Conservation (phyloP, 441 rosid species). For the Melastoma candidum region DNA sequence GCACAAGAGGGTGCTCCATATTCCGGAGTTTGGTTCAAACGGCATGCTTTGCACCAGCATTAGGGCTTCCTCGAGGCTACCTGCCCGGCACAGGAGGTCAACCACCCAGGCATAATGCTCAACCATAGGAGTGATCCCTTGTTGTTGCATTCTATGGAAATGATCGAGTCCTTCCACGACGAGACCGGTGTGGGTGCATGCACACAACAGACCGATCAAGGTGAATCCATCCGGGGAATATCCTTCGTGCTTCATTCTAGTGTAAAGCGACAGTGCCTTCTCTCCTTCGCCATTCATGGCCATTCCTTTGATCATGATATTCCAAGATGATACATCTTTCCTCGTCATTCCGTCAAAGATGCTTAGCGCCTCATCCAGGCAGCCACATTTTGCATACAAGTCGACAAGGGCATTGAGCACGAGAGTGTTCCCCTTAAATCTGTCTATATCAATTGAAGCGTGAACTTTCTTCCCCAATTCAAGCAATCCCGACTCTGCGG, state of each 20-base stretch:
- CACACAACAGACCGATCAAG: constrained; percentile 58
- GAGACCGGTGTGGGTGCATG: constrained; percentile 69
- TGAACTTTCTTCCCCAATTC: constrained; percentile 57
- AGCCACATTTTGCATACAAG: constrained; percentile 84
- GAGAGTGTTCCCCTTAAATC: constrained; percentile 24
- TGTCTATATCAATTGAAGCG: constrained; percentile 29
- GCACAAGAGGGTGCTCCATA: constrained; percentile 75
- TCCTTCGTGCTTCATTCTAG: constrained; percentile 55
- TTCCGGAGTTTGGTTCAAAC: constrained; percentile 55
- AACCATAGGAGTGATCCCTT: constrained; percentile 47
- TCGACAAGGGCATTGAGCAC: constrained; percentile 66
- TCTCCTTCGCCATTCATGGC: constrained; percentile 65
- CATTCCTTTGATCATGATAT: constrained; percentile 68
- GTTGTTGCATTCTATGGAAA: constrained; percentile 54
- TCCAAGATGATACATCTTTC: constrained; percentile 74
- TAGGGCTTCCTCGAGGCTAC: constrained; percentile 59
- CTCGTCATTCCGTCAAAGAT: constrained; percentile 44
- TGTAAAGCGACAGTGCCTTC: constrained; percentile 54
- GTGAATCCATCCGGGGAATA: constrained; percentile 56
- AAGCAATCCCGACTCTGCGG: constrained; percentile 71
- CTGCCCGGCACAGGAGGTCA: constrained; percentile 66
- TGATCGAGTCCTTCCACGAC: constrained; percentile 48
- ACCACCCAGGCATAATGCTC: constrained; percentile 86
- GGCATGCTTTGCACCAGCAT: constrained; percentile 59
- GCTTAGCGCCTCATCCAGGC: constrained; percentile 39